Base-by-base conservation (phyloP, 116 monocot species). In the Iris pallida region DNA sequence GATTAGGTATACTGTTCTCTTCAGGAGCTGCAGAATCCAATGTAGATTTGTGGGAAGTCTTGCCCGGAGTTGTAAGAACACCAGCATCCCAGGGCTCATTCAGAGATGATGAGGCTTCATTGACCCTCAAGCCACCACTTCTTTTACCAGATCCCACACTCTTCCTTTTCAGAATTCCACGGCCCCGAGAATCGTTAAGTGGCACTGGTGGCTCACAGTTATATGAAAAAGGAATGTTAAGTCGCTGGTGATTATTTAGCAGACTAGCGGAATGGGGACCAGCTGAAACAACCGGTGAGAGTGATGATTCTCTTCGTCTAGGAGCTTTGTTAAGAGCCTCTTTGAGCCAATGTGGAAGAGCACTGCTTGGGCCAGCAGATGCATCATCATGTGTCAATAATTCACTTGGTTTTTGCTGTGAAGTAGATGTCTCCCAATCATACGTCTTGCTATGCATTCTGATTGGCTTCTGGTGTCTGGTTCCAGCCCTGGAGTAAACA, bases 331-430 rank as follows among this genome's bases (percentile, higher is more conserved):
- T 54, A 53, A 53, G 15, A 9, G 65, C 83, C 47, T 88, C 88
- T 61, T 76, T 88, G 10, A 95, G 82, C 95, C 91, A 95, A 72
- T 88, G 83, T 13, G 95, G 95, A 44, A 95, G 74, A 64, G 55
- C 57, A 54, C 44, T 45, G 20, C 61, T 75, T 71, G 76, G 59
- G 20, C 57, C 65, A 18, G 55, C 49, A 43, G 64, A 15, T 7
- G 57, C 47, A n/a, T 72, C 71, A 54, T 70, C 68, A 40, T 59
- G 41, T 15, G 7, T 11, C 30, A 67, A 30, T 66, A 47, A 69
- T 53, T 75, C 85, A 65, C 42, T 43, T 54, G 68, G 53, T 47
- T 60, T 73, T 59, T 76, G 75, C 42, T 47, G 62, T 20, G 16
- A 67, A 56, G n/a, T 49, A 68, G 59, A 57, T 56, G 71, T 15